Conservation (phyloP, 371 early-diverging fungal genomes). For the Parasitella parasitica region DNA sequence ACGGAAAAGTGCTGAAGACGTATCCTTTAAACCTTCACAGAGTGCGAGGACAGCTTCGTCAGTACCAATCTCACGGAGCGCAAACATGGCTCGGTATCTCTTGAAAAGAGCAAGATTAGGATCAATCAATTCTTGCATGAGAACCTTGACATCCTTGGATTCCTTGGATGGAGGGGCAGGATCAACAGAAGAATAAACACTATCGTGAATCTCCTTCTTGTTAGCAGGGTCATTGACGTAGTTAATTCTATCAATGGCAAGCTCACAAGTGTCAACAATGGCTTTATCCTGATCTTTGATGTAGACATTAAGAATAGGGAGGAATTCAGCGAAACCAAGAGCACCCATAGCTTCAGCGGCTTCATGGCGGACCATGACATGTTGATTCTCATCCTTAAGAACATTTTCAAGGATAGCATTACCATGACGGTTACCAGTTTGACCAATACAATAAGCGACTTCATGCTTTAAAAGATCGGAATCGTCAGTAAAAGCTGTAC, state of each 20-base stretch:
- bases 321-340: constrained; percentile 70
- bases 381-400: constrained; percentile 70
- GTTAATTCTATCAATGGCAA: constrained; percentile 90
- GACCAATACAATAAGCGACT: constrained; percentile 98
- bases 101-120: constrained; percentile 78
- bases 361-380: constrained; percentile 99
- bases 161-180: constrained; percentile 84
- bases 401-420: constrained; percentile 72
- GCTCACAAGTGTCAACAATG: constrained; percentile 93
- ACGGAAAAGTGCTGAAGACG: constrained; percentile 88
- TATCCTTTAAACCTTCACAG: constrained; percentile 84
- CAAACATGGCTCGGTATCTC: constrained; percentile 99
- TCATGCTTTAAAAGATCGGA: constrained; percentile 98
- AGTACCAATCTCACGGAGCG: constrained; percentile 88
- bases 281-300: constrained; percentile 63
- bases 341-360: constrained; percentile 98
- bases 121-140: constrained; percentile 73
- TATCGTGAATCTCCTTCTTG: constrained; percentile 43
- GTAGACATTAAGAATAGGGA: constrained; percentile 75
- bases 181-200: constrained; percentile 82
- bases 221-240: constrained; percentile 64
- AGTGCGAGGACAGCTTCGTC: constrained; percentile 87
- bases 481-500: constrained; percentile 74
- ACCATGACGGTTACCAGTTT: constrained; percentile 90
- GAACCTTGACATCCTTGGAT: constrained; percentile 61